Percentiles rank a stretch among this genome's conserved stretches.
Conservation (phyloP, 495 filamentous ascomycete genomes). For the Penicillium cosmopolitanum region DNA sequence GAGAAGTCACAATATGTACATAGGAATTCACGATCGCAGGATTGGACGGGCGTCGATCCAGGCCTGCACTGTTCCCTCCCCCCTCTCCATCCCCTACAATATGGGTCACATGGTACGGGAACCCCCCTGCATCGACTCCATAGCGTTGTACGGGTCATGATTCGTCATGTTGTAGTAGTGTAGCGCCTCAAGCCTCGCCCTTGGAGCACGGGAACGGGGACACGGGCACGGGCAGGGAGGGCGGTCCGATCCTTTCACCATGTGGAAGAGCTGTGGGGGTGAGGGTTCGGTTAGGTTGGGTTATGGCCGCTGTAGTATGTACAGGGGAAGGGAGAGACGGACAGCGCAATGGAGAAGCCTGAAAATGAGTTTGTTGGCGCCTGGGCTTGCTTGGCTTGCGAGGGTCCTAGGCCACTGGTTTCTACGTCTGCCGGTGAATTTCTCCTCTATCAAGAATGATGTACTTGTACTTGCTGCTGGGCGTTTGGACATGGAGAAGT, state of each 20-base stretch:
- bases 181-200: neutral
- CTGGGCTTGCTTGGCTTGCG: constrained; percentile 9
- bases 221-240: constrained; percentile 4
- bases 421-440: neutral
- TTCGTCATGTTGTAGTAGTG: neutral
- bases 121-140: neutral
- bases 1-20: neutral
- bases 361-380: constrained; percentile 5
- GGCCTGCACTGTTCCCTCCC: neutral
- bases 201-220: neutral
- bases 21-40: neutral
- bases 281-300: neutral
- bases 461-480: neutral
- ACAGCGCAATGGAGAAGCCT: neutral
- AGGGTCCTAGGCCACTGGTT: neutral
- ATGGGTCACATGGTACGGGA: neutral
- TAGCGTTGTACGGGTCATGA: neutral
- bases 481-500: neutral
- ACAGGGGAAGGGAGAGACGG: too few species aligned
- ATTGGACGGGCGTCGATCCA: neutral
- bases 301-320: neutral
- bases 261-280: constrained; percentile 10
- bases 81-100: too few species aligned
- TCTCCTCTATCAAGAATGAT: neutral
- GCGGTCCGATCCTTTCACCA: constrained; percentile 22